Evolutionary conservation across 2,329 filamentous ascomycete species (phyloP).

Genomic region (Alternaria novae-zelandiae): DNA sequence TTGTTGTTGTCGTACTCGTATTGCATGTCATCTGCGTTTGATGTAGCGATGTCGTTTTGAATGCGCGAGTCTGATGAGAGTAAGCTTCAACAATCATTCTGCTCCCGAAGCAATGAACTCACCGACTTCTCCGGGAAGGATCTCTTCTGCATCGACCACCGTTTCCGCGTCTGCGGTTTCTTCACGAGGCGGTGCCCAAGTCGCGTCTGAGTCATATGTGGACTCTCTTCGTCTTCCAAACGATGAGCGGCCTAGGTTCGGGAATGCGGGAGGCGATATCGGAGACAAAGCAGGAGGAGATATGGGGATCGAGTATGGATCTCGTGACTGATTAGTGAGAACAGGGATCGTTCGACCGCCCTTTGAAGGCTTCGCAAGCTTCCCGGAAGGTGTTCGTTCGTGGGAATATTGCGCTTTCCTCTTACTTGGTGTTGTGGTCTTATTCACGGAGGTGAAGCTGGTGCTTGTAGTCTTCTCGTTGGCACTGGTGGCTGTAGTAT

Average conservation of each 20-base stretch:
- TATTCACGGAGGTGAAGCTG: background rate
- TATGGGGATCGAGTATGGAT: conserved; percentile 7
- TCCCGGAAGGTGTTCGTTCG: background rate
- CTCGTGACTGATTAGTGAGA: background rate
- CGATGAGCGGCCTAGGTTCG: background rate
- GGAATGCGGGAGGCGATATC: background rate
- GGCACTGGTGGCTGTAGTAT: background rate
- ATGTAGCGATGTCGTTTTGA: background rate
- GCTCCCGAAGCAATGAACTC: background rate
- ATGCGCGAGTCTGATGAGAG: background rate
- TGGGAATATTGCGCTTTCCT: conserved; percentile 11
- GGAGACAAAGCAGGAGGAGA: background rate
- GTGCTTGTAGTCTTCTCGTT: background rate
- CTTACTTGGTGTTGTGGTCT: conserved; percentile 6
- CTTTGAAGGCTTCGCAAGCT: conserved; percentile 10
- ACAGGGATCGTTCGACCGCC: background rate
- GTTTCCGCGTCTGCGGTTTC: conserved; percentile 16
- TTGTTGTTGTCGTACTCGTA: background rate
- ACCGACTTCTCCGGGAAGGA: conserved; percentile 4
- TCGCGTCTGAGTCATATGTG: conserved; percentile 4
- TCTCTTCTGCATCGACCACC: conserved; percentile 7
- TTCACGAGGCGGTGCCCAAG: background rate
- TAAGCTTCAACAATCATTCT: background rate
- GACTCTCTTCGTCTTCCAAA: background rate
- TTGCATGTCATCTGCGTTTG: background rate